phyloP scores from a whole-genome alignment of 78 protist genomes.

The Dictyostelium brefeldianum region DNA sequence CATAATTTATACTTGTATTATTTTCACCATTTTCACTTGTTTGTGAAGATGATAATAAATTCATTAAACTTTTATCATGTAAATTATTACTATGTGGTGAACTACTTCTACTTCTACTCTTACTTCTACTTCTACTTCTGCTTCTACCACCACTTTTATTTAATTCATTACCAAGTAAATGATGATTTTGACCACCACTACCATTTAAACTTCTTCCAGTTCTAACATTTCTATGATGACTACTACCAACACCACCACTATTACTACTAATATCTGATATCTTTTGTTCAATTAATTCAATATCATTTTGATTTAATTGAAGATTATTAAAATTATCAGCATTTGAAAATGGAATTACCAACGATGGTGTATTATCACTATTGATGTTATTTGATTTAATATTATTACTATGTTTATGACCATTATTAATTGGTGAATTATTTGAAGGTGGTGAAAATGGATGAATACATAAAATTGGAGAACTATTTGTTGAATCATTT shows the following conservation, averaged over 20 bases:
- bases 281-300: background rate
- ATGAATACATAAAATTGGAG: conserved; percentile 5
- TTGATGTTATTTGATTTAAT: background rate
- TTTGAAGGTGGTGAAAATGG: conserved; percentile 13
- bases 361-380: background rate
- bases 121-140: conserved; percentile 9
- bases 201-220: background rate
- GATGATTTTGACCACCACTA: background rate
- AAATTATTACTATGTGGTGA: background rate
- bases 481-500: conserved; percentile 1
- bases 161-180: background rate
- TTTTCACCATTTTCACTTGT: background rate
- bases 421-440: background rate
- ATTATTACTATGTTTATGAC: too few species aligned
- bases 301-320: background rate
- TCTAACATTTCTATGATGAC: background rate
- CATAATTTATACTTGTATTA: background rate
- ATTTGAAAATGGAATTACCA: conserved; percentile 10
- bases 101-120: background rate
- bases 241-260: background rate
- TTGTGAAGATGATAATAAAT: background rate
- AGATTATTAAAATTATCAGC: background rate
- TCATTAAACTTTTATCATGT: conserved; percentile 10
- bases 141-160: conserved; percentile 1
- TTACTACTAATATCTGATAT: conserved; percentile 4